Evolutionary conservation across 208 protist species (phyloP), one percentile per base, ranked within the genome.

Genomic region (Entamoeba dispar): DNA sequence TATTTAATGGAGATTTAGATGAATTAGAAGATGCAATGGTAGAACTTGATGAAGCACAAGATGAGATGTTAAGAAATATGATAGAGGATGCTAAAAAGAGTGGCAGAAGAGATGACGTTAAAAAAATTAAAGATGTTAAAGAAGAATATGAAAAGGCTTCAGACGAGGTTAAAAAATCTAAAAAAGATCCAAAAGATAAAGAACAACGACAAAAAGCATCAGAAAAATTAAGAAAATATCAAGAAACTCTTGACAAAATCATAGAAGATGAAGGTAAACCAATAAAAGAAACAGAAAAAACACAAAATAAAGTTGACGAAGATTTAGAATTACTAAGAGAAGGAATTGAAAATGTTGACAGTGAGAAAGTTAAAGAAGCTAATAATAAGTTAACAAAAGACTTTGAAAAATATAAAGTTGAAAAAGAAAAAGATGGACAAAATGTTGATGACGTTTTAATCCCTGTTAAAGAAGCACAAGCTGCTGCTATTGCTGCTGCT

Each of bases 131-230:
- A 50, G 27, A 92, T 1, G 8, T 4, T 15, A 92, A 92, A n/a
- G 90, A 92, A 49, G 49, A 92, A 50, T 51, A 49, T 19, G 90
- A 47, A 50, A 27, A 49, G 0, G 43, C 12, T 50, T 7, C 19
- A 14, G 14, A 92, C 4, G 90, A 19, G 12, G 49, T 51, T 51
- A 22, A 31, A 31, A 92, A 50, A 50, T 2, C 49, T n/a, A 31
- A 92, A 92, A 47, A 92, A 50, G 49, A 92, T 22, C 90, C 43
- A 92, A 92, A 92, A 47, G 31, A 92, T 31, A 92, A 92, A 92
- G 49, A 50, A 92, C 14, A 43, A 50, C 1, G 49, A 31, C 34
- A 92, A 92, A 92, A 92, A 50, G 90, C 34, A 43, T 10, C 15
- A 92, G 49, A 50, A 50, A 92, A 92, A 50, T 51, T 47, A 92